Percentiles rank a stretch among this genome's conserved stretches.
These are phyloP conservation scores for Trebouxia sp. DNA, from an alignment of 139 green algal species.

Conservation along the genomic window DNA sequence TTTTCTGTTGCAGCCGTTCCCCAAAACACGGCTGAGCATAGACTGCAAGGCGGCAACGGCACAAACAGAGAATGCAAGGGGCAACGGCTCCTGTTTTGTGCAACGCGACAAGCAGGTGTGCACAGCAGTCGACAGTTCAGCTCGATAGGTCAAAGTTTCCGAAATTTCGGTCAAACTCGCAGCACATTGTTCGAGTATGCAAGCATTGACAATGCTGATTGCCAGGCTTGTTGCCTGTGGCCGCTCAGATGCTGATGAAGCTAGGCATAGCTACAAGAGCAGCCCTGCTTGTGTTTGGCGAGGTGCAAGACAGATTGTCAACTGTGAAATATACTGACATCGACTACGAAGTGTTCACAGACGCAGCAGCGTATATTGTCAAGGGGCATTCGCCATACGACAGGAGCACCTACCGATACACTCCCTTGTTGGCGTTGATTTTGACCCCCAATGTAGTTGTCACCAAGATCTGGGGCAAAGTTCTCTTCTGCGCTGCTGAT, in stretches of 20 bases:
- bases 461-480: slow-evolving; percentile 79
- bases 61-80: too few relatives aligned
- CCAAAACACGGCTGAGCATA: too few relatives aligned
- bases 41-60: too few relatives aligned
- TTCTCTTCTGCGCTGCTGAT: slow-evolving; percentile 80
- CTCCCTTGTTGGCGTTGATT: slow-evolving; percentile 83
- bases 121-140: background rate
- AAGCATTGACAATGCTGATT: background rate
- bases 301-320: slow-evolving; percentile 68
- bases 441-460: slow-evolving; percentile 84
- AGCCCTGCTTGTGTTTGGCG: slow-evolving; percentile 55
- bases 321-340: slow-evolving; percentile 91
- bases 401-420: slow-evolving; percentile 81
- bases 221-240: background rate
- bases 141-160: slow-evolving; percentile 15
- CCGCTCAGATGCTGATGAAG: slow-evolving; percentile 35
- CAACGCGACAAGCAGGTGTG: too few relatives aligned
- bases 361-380: slow-evolving; percentile 54
- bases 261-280: slow-evolving; percentile 31
- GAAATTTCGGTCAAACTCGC: background rate
- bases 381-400: slow-evolving; percentile 47
- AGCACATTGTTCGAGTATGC: background rate
- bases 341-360: slow-evolving; percentile 83
- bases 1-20: too few relatives aligned
- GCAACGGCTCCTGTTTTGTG: too few relatives aligned